phyloP scores from a whole-genome alignment of 1,284 basidiomycete genomes.

The Trametes pubescens region DNA sequence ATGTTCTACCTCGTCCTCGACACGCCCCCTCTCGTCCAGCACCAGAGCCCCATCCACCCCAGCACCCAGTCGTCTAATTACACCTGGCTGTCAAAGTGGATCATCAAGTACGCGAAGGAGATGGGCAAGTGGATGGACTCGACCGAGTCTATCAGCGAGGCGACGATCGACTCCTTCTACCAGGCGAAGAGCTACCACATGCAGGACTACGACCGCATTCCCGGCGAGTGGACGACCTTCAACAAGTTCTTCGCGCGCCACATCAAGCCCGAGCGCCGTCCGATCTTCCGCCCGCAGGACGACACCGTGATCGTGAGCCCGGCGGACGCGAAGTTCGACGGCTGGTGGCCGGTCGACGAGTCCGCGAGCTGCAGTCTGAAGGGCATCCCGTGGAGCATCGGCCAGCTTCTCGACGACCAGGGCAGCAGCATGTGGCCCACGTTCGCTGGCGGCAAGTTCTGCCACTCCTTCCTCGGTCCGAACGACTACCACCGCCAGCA shows the following conservation, averaged over 20 bases:
- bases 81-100: constrained; percentile 31
- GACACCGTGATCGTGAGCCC: constrained; percentile 28
- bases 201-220: constrained; percentile 31
- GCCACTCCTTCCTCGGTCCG: constrained; percentile 34
- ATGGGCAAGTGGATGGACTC: constrained; percentile 32
- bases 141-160: constrained; percentile 25
- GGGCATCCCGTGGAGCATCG: constrained; percentile 33
- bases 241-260: constrained; percentile 35
- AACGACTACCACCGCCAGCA: constrained; percentile 38
- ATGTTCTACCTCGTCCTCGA: constrained; percentile 35
- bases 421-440: constrained; percentile 8
- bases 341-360: constrained; percentile 29
- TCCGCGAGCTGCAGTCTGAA: constrained; percentile 22
- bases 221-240: constrained; percentile 30
- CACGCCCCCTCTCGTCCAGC: constrained; percentile 18
- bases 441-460: constrained; percentile 34
- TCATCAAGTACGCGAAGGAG: constrained; percentile 31
- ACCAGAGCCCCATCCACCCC: constrained; percentile 30
- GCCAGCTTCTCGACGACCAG: constrained; percentile 28
- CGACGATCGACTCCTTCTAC: constrained; percentile 27
- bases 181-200: constrained; percentile 27
- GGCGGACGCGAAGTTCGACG: constrained; percentile 34
- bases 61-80: constrained; percentile 12
- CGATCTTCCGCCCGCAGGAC: constrained; percentile 26
- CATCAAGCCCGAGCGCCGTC: constrained; percentile 25